Conservation (phyloP, 2,329 filamentous ascomycete genomes). For the Colletotrichum melonis region DNA sequence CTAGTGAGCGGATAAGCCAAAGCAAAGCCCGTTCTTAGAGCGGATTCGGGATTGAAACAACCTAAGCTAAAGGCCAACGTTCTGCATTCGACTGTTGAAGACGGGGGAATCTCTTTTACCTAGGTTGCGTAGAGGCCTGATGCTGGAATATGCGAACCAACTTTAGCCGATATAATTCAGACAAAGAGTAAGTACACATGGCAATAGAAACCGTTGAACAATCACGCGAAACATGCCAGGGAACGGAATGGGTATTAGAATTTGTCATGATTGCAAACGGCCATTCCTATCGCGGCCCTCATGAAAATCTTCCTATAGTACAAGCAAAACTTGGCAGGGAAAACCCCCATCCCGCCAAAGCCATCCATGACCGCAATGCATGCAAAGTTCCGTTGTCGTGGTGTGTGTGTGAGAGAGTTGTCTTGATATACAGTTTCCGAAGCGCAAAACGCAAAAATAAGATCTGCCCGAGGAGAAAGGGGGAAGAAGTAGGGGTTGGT, state of each 20-base stretch:
- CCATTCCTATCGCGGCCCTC: constrained; percentile 30
- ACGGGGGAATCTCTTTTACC: too few species aligned
- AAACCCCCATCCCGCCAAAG: constrained; percentile 32
- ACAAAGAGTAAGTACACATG: too few species aligned
- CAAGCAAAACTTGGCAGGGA: constrained; percentile 33
- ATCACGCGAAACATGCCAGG: neutral
- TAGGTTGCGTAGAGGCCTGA: too few species aligned
- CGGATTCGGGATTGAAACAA: too few species aligned
- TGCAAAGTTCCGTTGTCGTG: constrained; percentile 31
- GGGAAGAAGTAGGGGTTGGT: too few species aligned
- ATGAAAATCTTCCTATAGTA: constrained; percentile 34
- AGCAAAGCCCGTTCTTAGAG: too few species aligned
- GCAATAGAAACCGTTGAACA: too few species aligned
- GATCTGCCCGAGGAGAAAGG: constrained; percentile 4
- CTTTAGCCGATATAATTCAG: too few species aligned
- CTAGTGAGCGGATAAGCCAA: too few species aligned
- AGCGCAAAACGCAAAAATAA: constrained; percentile 19
- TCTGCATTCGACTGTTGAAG: too few species aligned
- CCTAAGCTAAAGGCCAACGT: too few species aligned
- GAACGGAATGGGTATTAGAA: constrained; percentile 27
- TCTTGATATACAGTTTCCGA: constrained; percentile 32
- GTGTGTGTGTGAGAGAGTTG: constrained; percentile 28
- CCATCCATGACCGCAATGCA: constrained; percentile 35
- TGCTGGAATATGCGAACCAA: too few species aligned
- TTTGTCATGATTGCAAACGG: constrained; percentile 34